Conservation (phyloP, 768 basidiomycete species). For the Hericium erinaceus region DNA sequence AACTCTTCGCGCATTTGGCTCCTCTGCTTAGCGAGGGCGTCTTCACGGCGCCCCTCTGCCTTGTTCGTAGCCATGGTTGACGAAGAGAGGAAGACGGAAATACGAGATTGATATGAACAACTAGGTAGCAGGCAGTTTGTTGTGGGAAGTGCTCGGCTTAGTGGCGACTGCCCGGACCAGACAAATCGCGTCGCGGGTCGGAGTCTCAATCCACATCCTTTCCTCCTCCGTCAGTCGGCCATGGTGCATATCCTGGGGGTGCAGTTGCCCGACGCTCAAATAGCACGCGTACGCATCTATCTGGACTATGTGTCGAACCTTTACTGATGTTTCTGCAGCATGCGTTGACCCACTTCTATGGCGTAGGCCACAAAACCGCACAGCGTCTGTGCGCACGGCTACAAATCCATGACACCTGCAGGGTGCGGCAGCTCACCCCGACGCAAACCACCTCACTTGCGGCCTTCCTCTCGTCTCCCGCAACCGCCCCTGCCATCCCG, state of each 20-base stretch:
- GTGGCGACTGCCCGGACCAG: not conserved
- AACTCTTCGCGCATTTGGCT: slow-evolving; percentile 71
- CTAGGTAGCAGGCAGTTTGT: not conserved
- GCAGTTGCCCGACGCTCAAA: slow-evolving; percentile 66
- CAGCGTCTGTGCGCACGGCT: slow-evolving; percentile 83
- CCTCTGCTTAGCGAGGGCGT: slow-evolving; percentile 79
- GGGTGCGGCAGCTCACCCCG: slow-evolving; percentile 74
- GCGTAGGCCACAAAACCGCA: slow-evolving; percentile 69
- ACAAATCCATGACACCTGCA: slow-evolving; percentile 80
- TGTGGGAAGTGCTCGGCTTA: too few species aligned
- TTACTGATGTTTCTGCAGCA: slow-evolving; percentile 37
- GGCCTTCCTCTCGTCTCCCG: slow-evolving; percentile 87
- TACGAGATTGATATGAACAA: slow-evolving; percentile 3
- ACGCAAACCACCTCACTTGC: slow-evolving; percentile 87
- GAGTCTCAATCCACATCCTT: slow-evolving; percentile 7
- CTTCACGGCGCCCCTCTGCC: slow-evolving; percentile 79
- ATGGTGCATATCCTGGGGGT: slow-evolving; percentile 90
- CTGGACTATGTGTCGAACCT: not conserved
- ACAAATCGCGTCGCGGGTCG: not conserved
- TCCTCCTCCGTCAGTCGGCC: slow-evolving; percentile 2
- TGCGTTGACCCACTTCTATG: slow-evolving; percentile 87
- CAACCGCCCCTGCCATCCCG: slow-evolving; percentile 12
- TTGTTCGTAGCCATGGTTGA: slow-evolving; percentile 61
- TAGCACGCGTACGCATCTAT: slow-evolving; percentile 53
- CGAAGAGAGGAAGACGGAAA: not conserved